These are phyloP conservation scores for Lactarius tabidus DNA, from an alignment of 768 basidiomycete species.

Conservation along the genomic window DNA sequence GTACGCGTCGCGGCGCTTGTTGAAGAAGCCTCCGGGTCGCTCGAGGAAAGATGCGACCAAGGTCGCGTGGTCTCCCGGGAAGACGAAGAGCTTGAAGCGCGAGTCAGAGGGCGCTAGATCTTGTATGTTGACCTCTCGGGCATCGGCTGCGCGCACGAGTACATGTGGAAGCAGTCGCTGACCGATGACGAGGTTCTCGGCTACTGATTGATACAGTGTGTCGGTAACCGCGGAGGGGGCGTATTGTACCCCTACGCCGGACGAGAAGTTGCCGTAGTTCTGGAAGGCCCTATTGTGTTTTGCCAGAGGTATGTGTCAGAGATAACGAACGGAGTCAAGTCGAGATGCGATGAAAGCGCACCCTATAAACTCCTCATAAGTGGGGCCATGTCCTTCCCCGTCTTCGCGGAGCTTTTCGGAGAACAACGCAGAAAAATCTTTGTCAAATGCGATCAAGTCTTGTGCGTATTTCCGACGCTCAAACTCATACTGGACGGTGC, in stretches of 20 bases:
- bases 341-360: slow-evolving; percentile 24
- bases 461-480: slow-evolving; percentile 53
- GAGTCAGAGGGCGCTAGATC: slow-evolving; percentile 46
- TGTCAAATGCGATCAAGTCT: slow-evolving; percentile 53
- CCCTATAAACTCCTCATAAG: slow-evolving; percentile 47
- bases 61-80: slow-evolving; percentile 34
- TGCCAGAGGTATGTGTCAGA: not conserved
- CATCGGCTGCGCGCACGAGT: slow-evolving; percentile 46
- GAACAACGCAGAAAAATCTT: slow-evolving; percentile 48
- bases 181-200: slow-evolving; percentile 43
- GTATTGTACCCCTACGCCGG: slow-evolving; percentile 51
- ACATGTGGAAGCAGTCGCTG: slow-evolving; percentile 47
- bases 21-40: slow-evolving; percentile 30
- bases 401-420: slow-evolving; percentile 47
- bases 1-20: slow-evolving; percentile 29
- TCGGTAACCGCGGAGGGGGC: slow-evolving; percentile 38
- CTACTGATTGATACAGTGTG: slow-evolving; percentile 35
- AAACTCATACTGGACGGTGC: slow-evolving; percentile 41
- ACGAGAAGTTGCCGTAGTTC: slow-evolving; percentile 43
- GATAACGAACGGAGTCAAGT: not conserved
- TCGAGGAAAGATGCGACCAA: slow-evolving; percentile 32
- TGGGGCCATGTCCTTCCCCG: slow-evolving; percentile 41
- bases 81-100: slow-evolving; percentile 48
- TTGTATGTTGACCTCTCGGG: slow-evolving; percentile 45
- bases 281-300: slow-evolving; percentile 38